Base-by-base conservation (phyloP, 257 asterid species). In the Rehmannia glutinosa region DNA sequence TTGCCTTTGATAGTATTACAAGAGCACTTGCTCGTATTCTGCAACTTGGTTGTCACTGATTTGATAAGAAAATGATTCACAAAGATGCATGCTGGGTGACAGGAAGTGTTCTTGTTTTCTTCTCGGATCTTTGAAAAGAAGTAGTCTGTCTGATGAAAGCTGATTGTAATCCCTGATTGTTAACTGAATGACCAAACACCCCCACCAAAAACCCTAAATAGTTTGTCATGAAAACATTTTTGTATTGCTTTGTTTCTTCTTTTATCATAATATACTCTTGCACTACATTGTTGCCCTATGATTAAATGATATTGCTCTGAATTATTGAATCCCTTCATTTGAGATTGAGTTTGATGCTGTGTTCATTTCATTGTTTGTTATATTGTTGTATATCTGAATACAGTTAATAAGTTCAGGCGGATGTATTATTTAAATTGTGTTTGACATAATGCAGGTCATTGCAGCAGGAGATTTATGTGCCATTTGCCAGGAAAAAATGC, bases 401-500 rank as follows among this genome's bases (percentile, higher is more conserved):
- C 16, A 8, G 16, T n/a, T n/a, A 36, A 43, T 11, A 19, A 19
- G 17, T 55, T 27, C 43, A 33, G n/a, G 50, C 32, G 59, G 23
- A 6, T 16, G 32, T 20, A 8, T 54, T 35, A 67, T 53, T 49
- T 42, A 24, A 61, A 36, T n/a, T 39, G 7, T 5, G 36, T 69
- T 46, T 36, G 33, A 68, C 75, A 62, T 47, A 15, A 54, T 76
- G 70, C 81, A 87, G 97, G 97, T 85, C 41, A 62, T 57, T 73
- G 96, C 92, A 36, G 94, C 82, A 9, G 97, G 97, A 56, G 96
- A 90, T 75, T 74, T 90, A 46, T 87, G 97, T 71, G 97, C 96
- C 66, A 90, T 90, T 75, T 90, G 97, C 78, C 97, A 90, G 86
- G 96, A 90, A 74, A 87, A 90, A 43, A 79, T 90, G 96, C 95